phyloP scores from a whole-genome alignment of 371 early-diverging fungal species.

The Dichotomocladium elegans region DNA sequence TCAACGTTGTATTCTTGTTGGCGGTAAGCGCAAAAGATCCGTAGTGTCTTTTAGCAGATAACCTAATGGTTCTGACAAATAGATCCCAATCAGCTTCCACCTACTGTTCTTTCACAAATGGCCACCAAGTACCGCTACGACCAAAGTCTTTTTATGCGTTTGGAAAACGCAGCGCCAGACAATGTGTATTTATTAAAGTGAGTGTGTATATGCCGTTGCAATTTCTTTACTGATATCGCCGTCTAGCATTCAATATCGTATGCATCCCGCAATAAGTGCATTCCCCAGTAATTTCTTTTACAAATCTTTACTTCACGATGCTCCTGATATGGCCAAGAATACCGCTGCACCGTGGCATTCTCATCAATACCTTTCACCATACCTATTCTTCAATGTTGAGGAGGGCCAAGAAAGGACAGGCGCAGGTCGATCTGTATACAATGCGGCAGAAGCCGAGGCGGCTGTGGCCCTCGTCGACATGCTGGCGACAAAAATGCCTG shows the following conservation, averaged over 20 bases:
- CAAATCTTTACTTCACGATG: constrained; percentile 70
- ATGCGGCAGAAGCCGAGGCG: constrained; percentile 75
- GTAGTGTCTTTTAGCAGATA: too few relatives aligned
- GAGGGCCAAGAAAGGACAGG: constrained; percentile 70
- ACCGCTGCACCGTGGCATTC: constrained; percentile 79
- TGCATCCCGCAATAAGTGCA: constrained; percentile 91
- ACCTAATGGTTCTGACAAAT: too few relatives aligned
- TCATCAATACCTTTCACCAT: constrained; percentile 65
- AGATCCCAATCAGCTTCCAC: constrained; percentile 97
- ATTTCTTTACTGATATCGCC: too few relatives aligned
- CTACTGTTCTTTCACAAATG: constrained; percentile 80
- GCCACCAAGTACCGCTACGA: constrained; percentile 81
- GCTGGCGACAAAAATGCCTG: constrained; percentile 53
- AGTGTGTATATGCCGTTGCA: neutral
- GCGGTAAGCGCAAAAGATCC: constrained; percentile 55
- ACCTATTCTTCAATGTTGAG: constrained; percentile 72
- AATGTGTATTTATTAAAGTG: constrained; percentile 72
- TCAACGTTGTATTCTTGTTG: constrained; percentile 88
- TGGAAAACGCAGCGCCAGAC: constrained; percentile 61
- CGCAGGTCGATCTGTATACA: constrained; percentile 72
- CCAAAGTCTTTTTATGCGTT: constrained; percentile 84
- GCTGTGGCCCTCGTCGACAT: constrained; percentile 68
- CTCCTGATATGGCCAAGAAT: constrained; percentile 60
- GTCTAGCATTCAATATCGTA: constrained; percentile 92
- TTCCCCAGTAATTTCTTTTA: constrained; percentile 89